Evolutionary conservation across 345 rosid genomes (phyloP).

Genomic region (Arabidopsis suecica): DNA sequence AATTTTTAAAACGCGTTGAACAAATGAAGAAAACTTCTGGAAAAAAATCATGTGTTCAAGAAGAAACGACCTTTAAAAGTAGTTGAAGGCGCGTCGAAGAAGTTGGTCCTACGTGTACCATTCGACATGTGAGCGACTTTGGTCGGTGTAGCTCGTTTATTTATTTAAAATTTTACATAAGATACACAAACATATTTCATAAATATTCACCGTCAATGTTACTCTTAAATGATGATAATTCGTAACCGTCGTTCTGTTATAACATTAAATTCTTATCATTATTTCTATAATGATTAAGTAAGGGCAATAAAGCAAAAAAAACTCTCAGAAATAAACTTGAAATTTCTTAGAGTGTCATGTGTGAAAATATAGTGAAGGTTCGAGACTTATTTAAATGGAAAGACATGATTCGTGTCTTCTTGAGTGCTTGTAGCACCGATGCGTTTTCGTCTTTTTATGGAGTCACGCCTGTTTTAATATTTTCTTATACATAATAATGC

Average conservation of each 20-base stretch:
- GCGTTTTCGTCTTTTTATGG: slow-evolving; percentile 19
- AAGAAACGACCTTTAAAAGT: slow-evolving; percentile 20
- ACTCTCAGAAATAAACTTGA: background rate
- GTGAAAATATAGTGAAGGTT: slow-evolving; percentile 14
- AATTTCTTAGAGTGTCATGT: background rate
- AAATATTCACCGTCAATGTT: slow-evolving; percentile 21
- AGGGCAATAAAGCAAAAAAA: background rate
- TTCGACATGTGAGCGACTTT: slow-evolving; percentile 41
- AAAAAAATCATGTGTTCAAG: background rate
- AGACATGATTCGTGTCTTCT: slow-evolving; percentile 33
- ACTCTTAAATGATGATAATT: slow-evolving; percentile 9
- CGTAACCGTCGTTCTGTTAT: slow-evolving; percentile 27
- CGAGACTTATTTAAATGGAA: slow-evolving; percentile 25
- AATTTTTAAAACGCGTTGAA: background rate
- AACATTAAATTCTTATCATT: slow-evolving; percentile 14
- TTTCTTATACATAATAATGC: background rate
- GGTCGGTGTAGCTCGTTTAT: slow-evolving; percentile 28
- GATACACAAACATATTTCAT: slow-evolving; percentile 1
- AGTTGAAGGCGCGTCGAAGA: slow-evolving; percentile 35
- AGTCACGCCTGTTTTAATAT: slow-evolving; percentile 15
- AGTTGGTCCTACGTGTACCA: slow-evolving; percentile 33
- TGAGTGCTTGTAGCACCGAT: slow-evolving; percentile 32
- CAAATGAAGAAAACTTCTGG: slow-evolving; percentile 1
- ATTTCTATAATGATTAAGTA: background rate
- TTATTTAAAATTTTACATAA: background rate